Evolutionary conservation across 2,329 filamentous ascomycete species (phyloP), one percentile per base, ranked within the genome.

Genomic region (Colletotrichum sp.): DNA sequence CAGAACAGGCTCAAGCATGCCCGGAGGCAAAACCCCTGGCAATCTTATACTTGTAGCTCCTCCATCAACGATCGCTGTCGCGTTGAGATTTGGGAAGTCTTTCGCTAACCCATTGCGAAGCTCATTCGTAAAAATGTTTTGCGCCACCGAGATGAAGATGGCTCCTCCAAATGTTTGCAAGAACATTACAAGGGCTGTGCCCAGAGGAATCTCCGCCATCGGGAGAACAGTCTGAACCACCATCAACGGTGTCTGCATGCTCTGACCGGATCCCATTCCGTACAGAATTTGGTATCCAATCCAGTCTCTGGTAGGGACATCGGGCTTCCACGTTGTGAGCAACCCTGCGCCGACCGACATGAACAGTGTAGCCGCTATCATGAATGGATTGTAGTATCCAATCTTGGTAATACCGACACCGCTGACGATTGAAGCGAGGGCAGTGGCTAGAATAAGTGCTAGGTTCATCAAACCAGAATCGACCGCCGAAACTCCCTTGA

Each of bases 311-410:
- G 29, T 15, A 3, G 47, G n/a, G 18, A 31, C 24, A 12, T 70
- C 38, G 1, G 62, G 36, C 7, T 51, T 70, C 54, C 59, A 71
- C 1, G 67, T 71, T 4, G 71, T 73, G 2, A 73, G 21, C 3
- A 73, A 51, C 8, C 71, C 71, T 2, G 67, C 55, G 11, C 82
- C 82, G 51, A 83, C 75, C 1, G 81, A 72, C 65, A 69, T 78
- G 55, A 78, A 74, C 70, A 83, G 69, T 1, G 81, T 76, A 2
- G 78, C 78, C 2, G 76, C 55, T 4, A 83, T 78, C 79, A 84
- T 82, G 31, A 78, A 81, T 0, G 77, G 83, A 29, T 76, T 79
- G 34, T 84, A 84, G 64, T 85, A 84, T 7, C 84, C 84, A 8
- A 81, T 54, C 11, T 79, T 64, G 3, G 79, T 80, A 27, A 81